phyloP scores from a whole-genome alignment of 352 stramenopile genomes.

The Phytophthora cactorum region DNA sequence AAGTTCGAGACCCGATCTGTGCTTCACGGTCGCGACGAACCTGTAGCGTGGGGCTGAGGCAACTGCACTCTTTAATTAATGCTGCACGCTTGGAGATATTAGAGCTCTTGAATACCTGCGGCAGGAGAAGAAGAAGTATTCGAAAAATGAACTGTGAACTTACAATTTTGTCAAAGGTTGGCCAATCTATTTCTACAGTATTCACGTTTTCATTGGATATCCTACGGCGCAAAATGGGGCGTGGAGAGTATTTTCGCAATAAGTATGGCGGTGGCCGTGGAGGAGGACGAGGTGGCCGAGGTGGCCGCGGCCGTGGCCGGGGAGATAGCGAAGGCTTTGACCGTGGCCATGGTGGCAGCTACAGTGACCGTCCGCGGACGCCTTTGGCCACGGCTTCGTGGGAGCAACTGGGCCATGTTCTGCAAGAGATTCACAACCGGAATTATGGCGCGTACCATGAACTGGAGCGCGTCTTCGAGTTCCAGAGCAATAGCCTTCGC shows the following conservation, averaged over 20 bases:
- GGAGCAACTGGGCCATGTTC: slow-evolving; percentile 50
- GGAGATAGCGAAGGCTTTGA: slow-evolving; percentile 27
- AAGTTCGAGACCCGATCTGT: not conserved
- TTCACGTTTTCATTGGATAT: slow-evolving; percentile 17
- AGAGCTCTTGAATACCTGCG: too few species aligned
- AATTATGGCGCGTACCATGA: slow-evolving; percentile 91
- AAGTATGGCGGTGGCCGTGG: slow-evolving; percentile 79
- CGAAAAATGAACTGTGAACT: too few species aligned
- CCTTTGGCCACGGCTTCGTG: slow-evolving; percentile 40
- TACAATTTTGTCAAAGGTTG: not conserved
- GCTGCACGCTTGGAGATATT: too few species aligned
- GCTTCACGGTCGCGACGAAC: not conserved
- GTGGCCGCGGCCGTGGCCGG: slow-evolving; percentile 30
- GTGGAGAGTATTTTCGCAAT: slow-evolving; percentile 90
- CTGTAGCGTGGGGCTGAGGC: too few species aligned
- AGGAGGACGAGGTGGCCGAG: slow-evolving; percentile 23
- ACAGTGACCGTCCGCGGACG: slow-evolving; percentile 21
- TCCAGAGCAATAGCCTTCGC: slow-evolving; percentile 27
- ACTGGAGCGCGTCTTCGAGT: slow-evolving; percentile 66
- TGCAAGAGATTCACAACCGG: slow-evolving; percentile 65
- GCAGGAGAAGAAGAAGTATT: not conserved
- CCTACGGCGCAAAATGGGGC: slow-evolving; percentile 54
- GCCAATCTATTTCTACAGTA: not conserved
- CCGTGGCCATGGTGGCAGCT: slow-evolving; percentile 11
- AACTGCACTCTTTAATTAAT: too few species aligned